phyloP scores from a whole-genome alignment of 352 stramenopile genomes.

The Globisporangium cylindrosporum region DNA sequence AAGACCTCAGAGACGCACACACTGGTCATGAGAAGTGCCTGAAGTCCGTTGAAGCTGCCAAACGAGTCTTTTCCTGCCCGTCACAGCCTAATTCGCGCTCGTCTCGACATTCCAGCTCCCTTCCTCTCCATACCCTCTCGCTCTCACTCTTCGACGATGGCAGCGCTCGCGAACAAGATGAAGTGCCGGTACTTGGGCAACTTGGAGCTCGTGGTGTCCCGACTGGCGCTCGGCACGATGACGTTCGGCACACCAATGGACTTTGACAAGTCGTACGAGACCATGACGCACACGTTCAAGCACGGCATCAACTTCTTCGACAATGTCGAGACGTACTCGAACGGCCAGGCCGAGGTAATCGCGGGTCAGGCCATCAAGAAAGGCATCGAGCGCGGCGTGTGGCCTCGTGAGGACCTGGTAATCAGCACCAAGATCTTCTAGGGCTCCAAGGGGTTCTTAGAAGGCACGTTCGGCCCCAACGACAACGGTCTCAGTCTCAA shows the following conservation, averaged over 20 bases:
- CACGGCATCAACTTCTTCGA: slow-evolving; percentile 62
- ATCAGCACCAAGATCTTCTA: slow-evolving; percentile 61
- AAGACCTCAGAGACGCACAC: no score
- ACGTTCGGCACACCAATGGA: background rate
- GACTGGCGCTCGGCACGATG: no score
- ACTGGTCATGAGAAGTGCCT: no score
- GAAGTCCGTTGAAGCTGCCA: no score
- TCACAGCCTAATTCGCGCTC: no score
- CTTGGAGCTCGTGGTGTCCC: no score
- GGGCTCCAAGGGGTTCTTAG: slow-evolving; percentile 15
- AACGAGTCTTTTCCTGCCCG: no score
- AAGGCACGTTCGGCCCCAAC: slow-evolving; percentile 17
- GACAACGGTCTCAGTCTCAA: slow-evolving; percentile 31
- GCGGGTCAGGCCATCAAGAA: slow-evolving; percentile 26
- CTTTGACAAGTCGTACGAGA: slow-evolving; percentile 23
- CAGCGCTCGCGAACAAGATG: no score
- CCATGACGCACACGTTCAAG: slow-evolving; percentile 29
- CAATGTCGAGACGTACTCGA: slow-evolving; percentile 36
- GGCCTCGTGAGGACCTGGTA: slow-evolving; percentile 44
- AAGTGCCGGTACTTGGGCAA: no score
- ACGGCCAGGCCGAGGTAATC: slow-evolving; percentile 29
- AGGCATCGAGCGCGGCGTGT: slow-evolving; percentile 24
- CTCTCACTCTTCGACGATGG: background rate
- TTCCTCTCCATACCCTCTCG: no score
- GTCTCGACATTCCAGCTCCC: background rate